These are phyloP conservation scores for Penicillium sp. DNA, from an alignment of 2,329 filamentous ascomycete genomes.

Conservation along the genomic window DNA sequence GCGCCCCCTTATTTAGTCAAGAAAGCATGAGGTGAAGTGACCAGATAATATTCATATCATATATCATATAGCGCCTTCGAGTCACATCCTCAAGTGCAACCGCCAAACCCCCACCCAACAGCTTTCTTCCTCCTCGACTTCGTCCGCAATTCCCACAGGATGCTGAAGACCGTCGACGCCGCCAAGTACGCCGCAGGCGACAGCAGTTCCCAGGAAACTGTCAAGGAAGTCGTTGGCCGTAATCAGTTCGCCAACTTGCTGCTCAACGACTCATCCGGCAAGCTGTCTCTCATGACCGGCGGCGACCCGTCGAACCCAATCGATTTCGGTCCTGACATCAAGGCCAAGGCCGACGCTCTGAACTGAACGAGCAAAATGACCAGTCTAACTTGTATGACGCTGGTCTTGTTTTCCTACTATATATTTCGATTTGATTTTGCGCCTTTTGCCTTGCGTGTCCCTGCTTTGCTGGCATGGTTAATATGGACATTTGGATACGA, in stretches of 20 bases:
- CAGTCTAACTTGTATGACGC: no score
- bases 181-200: conserved; percentile 27
- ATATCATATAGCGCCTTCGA: conserved; percentile 28
- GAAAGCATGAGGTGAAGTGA: not conserved
- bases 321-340: conserved; percentile 32
- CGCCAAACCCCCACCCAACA: conserved; percentile 29
- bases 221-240: conserved; percentile 28
- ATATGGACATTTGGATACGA: not conserved
- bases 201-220: conserved; percentile 8
- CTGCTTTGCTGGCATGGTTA: not conserved
- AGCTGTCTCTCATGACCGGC: conserved; percentile 32
- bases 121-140: conserved; percentile 64
- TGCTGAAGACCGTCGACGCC: conserved; percentile 25
- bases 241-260: conserved; percentile 30
- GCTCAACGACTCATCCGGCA: conserved; percentile 29
- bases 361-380: not conserved
- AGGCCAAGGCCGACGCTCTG: conserved; percentile 23
- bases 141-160: conserved; percentile 65
- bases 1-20: not conserved
- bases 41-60: not conserved
- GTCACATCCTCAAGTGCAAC: conserved; percentile 34
- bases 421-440: not conserved
- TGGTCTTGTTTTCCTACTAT: not conserved
- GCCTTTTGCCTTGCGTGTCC: not conserved
- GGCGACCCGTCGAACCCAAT: conserved; percentile 23